Base-by-base conservation (phyloP, 2,329 filamentous ascomycete species). In the Keithomyces neogunnii region DNA sequence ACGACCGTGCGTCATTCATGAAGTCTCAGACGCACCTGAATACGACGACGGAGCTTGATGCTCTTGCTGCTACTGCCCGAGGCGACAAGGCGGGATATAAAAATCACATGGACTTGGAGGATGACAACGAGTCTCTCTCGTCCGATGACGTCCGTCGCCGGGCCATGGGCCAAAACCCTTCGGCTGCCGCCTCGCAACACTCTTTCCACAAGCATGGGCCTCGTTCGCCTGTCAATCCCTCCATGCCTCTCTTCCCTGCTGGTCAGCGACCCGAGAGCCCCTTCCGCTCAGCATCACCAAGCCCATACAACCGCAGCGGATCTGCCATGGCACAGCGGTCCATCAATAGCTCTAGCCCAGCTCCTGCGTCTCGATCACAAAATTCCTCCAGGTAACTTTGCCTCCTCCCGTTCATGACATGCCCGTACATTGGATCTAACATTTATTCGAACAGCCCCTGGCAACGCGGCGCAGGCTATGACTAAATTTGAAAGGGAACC, bases 1-100 rank as follows among this genome's bases (percentile, higher is more conserved):
- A 97, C 63, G 92, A 97, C 69, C 86, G 92, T 61, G 89, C 89
- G 48, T 96, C 91, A 8, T 96, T 97, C 73, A 96, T 96, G 83
- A 96, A 96, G 75, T 96, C 90, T 11, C 88, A 93, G 68, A 88
- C 88, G 4, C 85, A 92, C 63, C 75, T 96, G 50, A 81, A 70
- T 45, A 72, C 76, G 13, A 89, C 86, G 4, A 95, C 90, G 6
- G 91, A 96, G 70, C 78, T 96, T 48, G 90, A 96, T 66, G 91
- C 91, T 7, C 74, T 96, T 52, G 91, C 88, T 57, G 88, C 88
- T 13, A 95, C 90, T 4, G 91, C 91, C 35, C 85, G 91, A 63
- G 90, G 90, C 52, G 90, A 95, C 65, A 88, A 88, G 49, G 77
- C 77, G 45, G 69, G 68, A 48, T 70, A 71, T 63, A 71, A 68